phyloP scores from a whole-genome alignment of 805 yeast genomes.

The Candida boidinii region DNA sequence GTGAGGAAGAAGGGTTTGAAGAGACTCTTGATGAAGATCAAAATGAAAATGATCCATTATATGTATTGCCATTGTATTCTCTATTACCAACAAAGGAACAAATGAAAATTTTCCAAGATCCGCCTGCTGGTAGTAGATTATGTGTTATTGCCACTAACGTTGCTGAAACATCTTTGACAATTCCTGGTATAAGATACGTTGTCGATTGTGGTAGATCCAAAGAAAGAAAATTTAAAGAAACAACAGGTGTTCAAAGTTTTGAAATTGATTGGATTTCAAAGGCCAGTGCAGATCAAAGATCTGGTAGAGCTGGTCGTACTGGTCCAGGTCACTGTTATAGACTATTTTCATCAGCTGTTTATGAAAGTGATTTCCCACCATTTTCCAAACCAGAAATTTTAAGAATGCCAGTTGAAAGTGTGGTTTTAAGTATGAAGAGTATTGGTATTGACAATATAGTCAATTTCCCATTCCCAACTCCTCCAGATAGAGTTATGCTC shows the following conservation, averaged over 20 bases:
- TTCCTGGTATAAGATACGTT: slow-evolving; percentile 91
- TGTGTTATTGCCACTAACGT: slow-evolving; percentile 96
- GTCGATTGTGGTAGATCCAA: slow-evolving; percentile 93
- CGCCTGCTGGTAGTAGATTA: slow-evolving; percentile 79
- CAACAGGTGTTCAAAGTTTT: slow-evolving; percentile 87
- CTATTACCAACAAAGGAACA: slow-evolving; percentile 91
- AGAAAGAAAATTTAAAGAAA: slow-evolving; percentile 74
- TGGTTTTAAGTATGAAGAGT: slow-evolving; percentile 91
- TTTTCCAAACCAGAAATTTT: slow-evolving; percentile 86
- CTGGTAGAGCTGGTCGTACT: slow-evolving; percentile 97
- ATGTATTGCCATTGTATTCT: slow-evolving; percentile 89
- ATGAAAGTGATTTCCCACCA: slow-evolving; percentile 73
- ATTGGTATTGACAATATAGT: slow-evolving; percentile 90
- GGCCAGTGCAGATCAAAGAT: slow-evolving; percentile 91
- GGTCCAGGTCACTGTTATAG: slow-evolving; percentile 98
- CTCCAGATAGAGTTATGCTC: slow-evolving; percentile 62
- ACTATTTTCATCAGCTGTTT: slow-evolving; percentile 87
- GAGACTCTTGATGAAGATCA: slow-evolving; percentile 67
- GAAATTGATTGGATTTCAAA: slow-evolving; percentile 88
- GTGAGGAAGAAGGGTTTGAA: slow-evolving; percentile 60
- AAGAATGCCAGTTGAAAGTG: slow-evolving; percentile 94
- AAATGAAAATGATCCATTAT: slow-evolving; percentile 67
- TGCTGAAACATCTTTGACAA: slow-evolving; percentile 95
- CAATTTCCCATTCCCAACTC: slow-evolving; percentile 92
- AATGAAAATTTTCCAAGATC: slow-evolving; percentile 80